Percentiles rank a stretch among this genome's conserved stretches.
These are phyloP conservation scores for Ophiostoma ulmi DNA, from an alignment of 2,329 filamentous ascomycete genomes.

Conservation along the genomic window DNA sequence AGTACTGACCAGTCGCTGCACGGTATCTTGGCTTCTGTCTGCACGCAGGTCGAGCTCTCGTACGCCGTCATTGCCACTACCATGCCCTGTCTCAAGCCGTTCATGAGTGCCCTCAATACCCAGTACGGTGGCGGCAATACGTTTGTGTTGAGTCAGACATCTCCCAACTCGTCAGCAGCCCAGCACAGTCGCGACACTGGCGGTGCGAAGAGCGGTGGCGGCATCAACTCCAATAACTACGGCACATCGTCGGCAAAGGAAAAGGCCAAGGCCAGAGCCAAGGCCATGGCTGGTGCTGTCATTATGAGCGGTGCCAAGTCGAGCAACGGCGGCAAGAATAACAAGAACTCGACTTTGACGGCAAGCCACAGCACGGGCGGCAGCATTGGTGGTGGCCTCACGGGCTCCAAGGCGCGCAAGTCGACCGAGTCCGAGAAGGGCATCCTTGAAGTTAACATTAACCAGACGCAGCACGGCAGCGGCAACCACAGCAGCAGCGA, in stretches of 20 bases:
- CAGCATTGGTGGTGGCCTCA: not conserved
- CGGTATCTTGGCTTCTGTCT: constrained; percentile 35
- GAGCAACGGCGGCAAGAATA: not conserved
- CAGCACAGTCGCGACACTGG: constrained; percentile 19
- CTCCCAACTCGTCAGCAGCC: constrained; percentile 13
- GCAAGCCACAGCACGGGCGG: not conserved
- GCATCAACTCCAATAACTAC: constrained; percentile 10
- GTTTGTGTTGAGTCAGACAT: constrained; percentile 23
- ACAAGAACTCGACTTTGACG: not conserved
- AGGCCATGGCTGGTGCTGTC: constrained; percentile 20
- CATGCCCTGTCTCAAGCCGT: constrained; percentile 42
- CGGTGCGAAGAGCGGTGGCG: not conserved
- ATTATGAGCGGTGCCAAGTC: constrained; percentile 18
- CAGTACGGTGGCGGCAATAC: constrained; percentile 31
- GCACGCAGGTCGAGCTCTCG: constrained; percentile 39
- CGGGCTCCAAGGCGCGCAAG: constrained; percentile 16
- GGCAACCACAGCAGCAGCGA: not conserved
- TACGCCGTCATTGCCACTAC: constrained; percentile 40
- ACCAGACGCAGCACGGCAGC: not conserved
- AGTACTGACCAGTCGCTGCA: constrained; percentile 37
- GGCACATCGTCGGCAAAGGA: constrained; percentile 1
- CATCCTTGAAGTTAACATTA: constrained; percentile 12
- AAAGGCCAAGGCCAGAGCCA: constrained; percentile 1
- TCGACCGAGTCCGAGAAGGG: constrained; percentile 22
- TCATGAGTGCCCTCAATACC: constrained; percentile 37